phyloP scores from a whole-genome alignment of 805 yeast species.

The Schwanniomyces pseudopolymorphus region DNA sequence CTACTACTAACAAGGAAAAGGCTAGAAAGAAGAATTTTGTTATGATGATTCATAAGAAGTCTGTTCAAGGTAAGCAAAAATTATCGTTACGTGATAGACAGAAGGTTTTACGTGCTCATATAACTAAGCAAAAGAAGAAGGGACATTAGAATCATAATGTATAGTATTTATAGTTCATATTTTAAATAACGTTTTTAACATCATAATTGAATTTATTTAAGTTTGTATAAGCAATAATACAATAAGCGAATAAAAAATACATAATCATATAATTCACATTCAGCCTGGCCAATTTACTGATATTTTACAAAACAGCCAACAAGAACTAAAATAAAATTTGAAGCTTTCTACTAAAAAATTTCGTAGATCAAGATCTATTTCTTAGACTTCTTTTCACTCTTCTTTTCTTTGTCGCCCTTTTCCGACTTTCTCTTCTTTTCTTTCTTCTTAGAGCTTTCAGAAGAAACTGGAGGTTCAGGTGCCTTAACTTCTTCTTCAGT shows the following conservation, averaged over 20 bases:
- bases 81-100: constrained; percentile 90
- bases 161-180: neutral
- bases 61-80: constrained; percentile 92
- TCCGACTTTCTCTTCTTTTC: constrained; percentile 35
- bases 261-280: neutral
- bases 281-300: neutral
- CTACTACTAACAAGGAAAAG: constrained; percentile 94
- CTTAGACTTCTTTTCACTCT: constrained; percentile 14
- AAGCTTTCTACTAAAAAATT: neutral
- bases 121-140: constrained; percentile 87
- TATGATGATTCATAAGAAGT: constrained; percentile 95
- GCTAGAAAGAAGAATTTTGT: constrained; percentile 98
- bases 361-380: neutral
- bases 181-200: neutral
- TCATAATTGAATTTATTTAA: neutral
- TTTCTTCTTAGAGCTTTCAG: constrained; percentile 41
- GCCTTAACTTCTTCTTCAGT: neutral
- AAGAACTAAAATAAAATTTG: neutral
- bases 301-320: neutral
- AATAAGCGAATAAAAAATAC: constrained; percentile 1
- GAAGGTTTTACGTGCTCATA: constrained; percentile 80
- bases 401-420: constrained; percentile 14
- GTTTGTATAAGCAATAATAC: constrained; percentile 1
- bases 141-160: constrained; percentile 44
- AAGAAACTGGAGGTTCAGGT: neutral